Evolutionary conservation across 177 flowering plant species (phyloP), one percentile per base, ranked within the genome.

Genomic region (Telopea speciosissima): DNA sequence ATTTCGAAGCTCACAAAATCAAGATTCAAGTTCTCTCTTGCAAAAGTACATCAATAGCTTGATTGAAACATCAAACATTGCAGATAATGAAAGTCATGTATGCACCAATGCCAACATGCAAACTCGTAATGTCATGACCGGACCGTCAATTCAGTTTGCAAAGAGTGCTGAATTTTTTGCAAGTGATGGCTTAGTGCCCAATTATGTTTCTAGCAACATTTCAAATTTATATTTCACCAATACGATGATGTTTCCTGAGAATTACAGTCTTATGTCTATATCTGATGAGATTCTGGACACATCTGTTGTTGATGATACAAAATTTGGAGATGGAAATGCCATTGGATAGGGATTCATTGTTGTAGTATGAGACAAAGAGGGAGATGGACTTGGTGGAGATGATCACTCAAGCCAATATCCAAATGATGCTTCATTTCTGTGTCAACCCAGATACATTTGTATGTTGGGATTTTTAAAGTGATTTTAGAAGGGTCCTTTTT

Each of bases 41-140:
- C n/a, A n/a, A n/a, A n/a, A n/a, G n/a, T n/a, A n/a, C n/a, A 87
- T 89, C 73, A 81, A 75, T 72, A 70, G 52, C 67, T 70, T 88
- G 52, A 68, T 31, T 25, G n/a, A 76, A 1, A 8, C 67, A 24
- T 22, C 72, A 45, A 22, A 6, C 3, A 33, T 42, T 17, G 24
- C 24, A 17, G 28, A 64, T 11, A 11, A 31, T 9, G 10, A 40
- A 5, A 36, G 58, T 21, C 45, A 68, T n/a, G 24, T n/a, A 24
- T 21, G 24, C 14, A 59, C 64, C 23, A 45, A 63, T 24, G 22
- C 66, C 11, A 60, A 21, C 69, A 13, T 68, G 21, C 42, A 65
- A 40, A 25, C 8, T 17, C 7, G n/a, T 12, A 49, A 23, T 61
- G 21, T 49, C 5, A 36, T 1, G 40, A 13, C 26, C 17, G 54